These are phyloP conservation scores for Metschnikowia anglica DNA, from an alignment of 805 yeast genomes.

Conservation along the genomic window DNA sequence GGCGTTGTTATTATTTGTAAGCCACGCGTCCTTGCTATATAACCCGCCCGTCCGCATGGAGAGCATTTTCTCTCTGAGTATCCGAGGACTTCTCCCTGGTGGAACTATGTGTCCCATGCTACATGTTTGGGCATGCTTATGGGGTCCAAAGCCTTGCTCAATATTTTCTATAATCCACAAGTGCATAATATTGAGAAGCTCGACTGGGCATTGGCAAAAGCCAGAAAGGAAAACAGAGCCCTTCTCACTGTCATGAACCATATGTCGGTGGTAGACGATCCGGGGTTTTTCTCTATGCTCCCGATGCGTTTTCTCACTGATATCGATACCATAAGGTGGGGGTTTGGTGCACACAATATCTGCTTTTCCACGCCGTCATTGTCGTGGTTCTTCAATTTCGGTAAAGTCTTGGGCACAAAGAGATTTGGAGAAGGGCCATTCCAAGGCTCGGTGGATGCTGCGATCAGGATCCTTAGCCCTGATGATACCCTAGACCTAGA, in stretches of 20 bases:
- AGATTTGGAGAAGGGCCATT: conserved; percentile 93
- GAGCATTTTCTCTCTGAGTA: conserved; percentile 64
- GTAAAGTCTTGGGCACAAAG: conserved; percentile 83
- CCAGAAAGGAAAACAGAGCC: conserved; percentile 68
- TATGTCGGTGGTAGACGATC: conserved; percentile 91
- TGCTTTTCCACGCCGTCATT: conserved; percentile 64
- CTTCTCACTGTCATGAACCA: conserved; percentile 88
- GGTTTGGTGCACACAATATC: conserved; percentile 88
- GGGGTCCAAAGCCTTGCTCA: conserved; percentile 59
- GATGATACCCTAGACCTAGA: conserved; percentile 62
- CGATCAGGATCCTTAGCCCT: conserved; percentile 73
- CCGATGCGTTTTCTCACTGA: conserved; percentile 67
- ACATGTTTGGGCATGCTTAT: conserved; percentile 68
- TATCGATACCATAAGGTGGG: conserved; percentile 81
- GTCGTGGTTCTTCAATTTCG: conserved; percentile 73
- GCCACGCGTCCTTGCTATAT: no score
- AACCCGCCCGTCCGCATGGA: conserved; percentile 66
- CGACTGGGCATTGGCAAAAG: conserved; percentile 60
- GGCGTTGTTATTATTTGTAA: no score
- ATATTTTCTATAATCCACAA: conserved; percentile 61
- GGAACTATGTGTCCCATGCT: conserved; percentile 69
- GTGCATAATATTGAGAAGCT: conserved; percentile 63
- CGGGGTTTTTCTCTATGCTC: conserved; percentile 81
- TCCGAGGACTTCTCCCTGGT: conserved; percentile 56
- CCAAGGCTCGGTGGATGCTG: conserved; percentile 87